Conservation (phyloP, 345 rosid genomes). For the Adansonia digitata region DNA sequence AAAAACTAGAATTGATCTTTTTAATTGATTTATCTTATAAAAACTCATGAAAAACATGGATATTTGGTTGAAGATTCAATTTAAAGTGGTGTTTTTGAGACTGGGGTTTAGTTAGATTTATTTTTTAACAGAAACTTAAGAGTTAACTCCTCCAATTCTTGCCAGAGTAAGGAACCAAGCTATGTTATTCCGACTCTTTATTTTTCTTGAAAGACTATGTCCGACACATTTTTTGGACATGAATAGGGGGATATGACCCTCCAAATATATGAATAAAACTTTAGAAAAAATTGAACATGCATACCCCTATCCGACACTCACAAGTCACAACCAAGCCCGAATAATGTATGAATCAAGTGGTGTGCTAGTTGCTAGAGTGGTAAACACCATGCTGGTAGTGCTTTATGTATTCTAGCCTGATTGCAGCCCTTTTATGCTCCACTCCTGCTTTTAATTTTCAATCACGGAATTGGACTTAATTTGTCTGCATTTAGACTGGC, state of each 20-base stretch:
- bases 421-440: not conserved
- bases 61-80: not conserved
- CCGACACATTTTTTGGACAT: too few species aligned
- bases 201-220: too few species aligned
- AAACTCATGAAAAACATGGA: not conserved
- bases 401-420: not conserved
- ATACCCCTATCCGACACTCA: too few species aligned
- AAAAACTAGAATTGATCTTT: constrained; percentile 2
- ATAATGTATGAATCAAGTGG: constrained; percentile 1
- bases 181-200: too few species aligned
- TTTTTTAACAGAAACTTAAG: not conserved
- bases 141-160: not conserved
- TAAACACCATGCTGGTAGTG: not conserved
- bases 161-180: not conserved
- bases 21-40: not conserved
- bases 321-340: too few species aligned
- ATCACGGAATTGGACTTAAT: not conserved
- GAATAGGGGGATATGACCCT: too few species aligned
- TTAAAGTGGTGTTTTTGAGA: not conserved
- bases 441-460: not conserved
- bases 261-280: too few species aligned
- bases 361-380: not conserved
- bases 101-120: not conserved
- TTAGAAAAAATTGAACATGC: too few species aligned
- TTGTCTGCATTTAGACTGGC: not conserved